Base-by-base conservation (phyloP, 2,329 filamentous ascomycete species). In the Colletotrichum lentis region DNA sequence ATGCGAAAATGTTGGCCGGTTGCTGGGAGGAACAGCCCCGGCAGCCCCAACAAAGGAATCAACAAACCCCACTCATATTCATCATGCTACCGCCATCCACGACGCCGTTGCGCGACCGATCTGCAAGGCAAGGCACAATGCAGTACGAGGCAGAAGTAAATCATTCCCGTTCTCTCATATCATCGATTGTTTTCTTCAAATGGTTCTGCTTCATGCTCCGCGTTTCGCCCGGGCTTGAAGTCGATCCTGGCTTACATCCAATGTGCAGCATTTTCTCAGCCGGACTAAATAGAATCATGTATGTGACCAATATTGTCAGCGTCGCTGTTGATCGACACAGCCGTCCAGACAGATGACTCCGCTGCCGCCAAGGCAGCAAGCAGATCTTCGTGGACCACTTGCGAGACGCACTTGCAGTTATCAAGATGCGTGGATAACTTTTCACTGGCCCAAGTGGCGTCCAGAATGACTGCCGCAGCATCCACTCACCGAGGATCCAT, bases 101-200 rank as follows among this genome's bases (percentile, higher is more conserved):
- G 20, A 41, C 56, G 54, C 50, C 18, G 44, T 56, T 46, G 14
- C 55, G 60, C 56, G 62, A 50, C 44, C 57, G 37, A 66, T 56
- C 50, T 69, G 62, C 62, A 60, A 66, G 50, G 62, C 62, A 24
- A 46, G 56, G 56, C 43, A 47, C 27, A 14, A 47, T 39, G 56
- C 56, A n/a, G 24, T 50, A 43, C 24, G 43, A 46, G 43, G 41
- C 7, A 24, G 56, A 11, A 49, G 20, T 4, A 16, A 46, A 18
- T 44, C 20, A 20, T 22, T n/a, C 54, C 56, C 46, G 44, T 56
- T 61, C 41, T 66, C 62, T 66, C 56, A 50, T 37, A 41, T 53
- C 53, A 31, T n/a, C 56, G 18, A 39, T 59, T 16, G 7, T 39
- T 31, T 61, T 24, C 18, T 66, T 66, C 47, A 24, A 22, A 16